Base-by-base conservation (phyloP, 331 rosid species). In the Dryas integrifolia region DNA sequence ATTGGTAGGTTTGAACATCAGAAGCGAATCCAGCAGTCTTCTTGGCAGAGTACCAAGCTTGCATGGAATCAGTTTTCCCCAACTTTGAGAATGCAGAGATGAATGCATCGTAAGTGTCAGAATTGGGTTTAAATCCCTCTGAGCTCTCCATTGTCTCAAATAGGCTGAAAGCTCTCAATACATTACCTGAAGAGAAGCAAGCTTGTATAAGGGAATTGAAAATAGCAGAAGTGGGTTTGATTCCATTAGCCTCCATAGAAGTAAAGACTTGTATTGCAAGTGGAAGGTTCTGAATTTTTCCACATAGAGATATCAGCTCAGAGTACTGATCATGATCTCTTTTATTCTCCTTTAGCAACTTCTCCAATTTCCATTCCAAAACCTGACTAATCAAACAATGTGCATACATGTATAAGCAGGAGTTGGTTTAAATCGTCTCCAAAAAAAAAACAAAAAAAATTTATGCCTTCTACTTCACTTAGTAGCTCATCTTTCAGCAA, bases 341-440 rank as follows among this genome's bases (percentile, higher is more conserved):
- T 59, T 77, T 88, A 24, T 83, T 84, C 38, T 78, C 86, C 65
- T 78, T 73, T 10, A 85, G 72, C 88, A 86, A 51, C 60, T 80
- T 90, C 85, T 86, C 93, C 81, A 88, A 74, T 79, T 79, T 72
- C 96, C 96, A 90, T 80, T 90, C 91, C 87, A 90, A 78, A 72
- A 85, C 88, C 96, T 90, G 85, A 76, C n/a, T 56, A 82, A 48
- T 44, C 65, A 62, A 59, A 52, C 35, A 62, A 35, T 51, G 70
- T 30, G 61, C 55, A 77, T 13, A 73, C 7, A 12, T 4, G 13
- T 52, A 66, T 72, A 43, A 26, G 58, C 62, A 47, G 44, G 16
- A 75, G 24, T 13, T 39, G 11, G 5, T 15, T 50, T 5, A 9
- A 67, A 67, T 48, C 72, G 24, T 30, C 21, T 21, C 5, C 40